A percentile compares a stretch with the other conserved stretches of the same genome.
These are phyloP conservation scores for Hanseniaspora meyeri DNA, from an alignment of 805 yeast genomes.

Conservation along the genomic window DNA sequence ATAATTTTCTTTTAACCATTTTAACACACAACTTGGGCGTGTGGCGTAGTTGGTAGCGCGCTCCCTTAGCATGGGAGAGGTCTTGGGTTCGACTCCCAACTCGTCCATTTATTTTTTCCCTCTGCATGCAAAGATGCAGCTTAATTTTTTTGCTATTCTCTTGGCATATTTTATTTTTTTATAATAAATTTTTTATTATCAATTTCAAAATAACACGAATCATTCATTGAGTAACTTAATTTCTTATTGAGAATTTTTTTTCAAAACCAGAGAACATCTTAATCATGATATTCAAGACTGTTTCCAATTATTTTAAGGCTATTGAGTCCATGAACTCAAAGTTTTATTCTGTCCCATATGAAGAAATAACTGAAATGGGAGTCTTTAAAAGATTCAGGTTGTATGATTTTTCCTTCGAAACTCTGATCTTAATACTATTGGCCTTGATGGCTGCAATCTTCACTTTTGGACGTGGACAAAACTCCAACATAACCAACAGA, in stretches of 20 bases:
- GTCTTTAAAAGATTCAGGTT: conserved; percentile 42
- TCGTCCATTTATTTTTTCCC: conserved; percentile 38
- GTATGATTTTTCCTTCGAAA: conserved; percentile 72
- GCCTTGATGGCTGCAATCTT: conserved; percentile 38
- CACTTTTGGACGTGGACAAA: conserved; percentile 47
- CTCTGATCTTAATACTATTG: conserved; percentile 41
- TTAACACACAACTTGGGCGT: conserved; percentile 38
- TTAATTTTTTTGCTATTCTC: conserved; percentile 75
- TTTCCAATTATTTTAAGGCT: conserved; percentile 12
- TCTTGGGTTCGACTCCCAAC: conserved; percentile 70
- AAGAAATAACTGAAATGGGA: conserved; percentile 48
- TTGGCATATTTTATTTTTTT: conserved; percentile 37
- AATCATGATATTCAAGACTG: not conserved
- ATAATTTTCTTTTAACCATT: not conserved
- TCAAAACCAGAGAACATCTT: no score
- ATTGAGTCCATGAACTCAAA: conserved; percentile 23
- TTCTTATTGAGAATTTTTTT: no score
- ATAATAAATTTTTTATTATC: no score
- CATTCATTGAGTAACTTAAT: not conserved
- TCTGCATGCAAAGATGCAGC: conserved; percentile 54
- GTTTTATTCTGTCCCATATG: conserved; percentile 28
- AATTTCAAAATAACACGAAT: not conserved
- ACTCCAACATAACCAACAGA: conserved; percentile 41
- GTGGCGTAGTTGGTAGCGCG: conserved; percentile 80
- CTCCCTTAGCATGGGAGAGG: conserved; percentile 71